Evolutionary conservation across 352 stramenopile species (phyloP), one percentile per base, ranked within the genome.

Genomic region (Phytopythium kandeliae): DNA sequence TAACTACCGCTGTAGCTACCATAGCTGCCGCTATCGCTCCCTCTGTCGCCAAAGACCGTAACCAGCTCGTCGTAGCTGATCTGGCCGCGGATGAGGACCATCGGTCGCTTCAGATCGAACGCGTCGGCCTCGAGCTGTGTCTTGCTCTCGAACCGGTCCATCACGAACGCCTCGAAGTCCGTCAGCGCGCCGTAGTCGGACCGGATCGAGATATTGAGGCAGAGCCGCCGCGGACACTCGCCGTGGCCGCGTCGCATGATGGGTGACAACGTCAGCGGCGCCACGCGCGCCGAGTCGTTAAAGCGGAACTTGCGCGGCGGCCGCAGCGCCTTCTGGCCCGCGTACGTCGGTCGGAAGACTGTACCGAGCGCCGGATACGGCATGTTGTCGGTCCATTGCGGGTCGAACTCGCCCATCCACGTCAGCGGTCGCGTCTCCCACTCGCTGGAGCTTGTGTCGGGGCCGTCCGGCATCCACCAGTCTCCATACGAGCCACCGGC

Each of bases 101-200:
- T 44, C 4, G 36, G 35, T 0, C 48, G 21, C 9, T 34, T 15
- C 8, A 38, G n/a, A 2, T 38, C 24, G 25, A 54, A 47, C 16
- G 15, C 22, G 4, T 54, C 48, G 4, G 21, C 28, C 5, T 16
- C 21, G 16, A 54, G 48, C 30, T 57, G 38, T 15, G 25, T 42
- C 52, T 57, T 64, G 57, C 45, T 60, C 52, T 75, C 66, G 42
- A 62, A 66, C 24, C 66, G 66, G 38, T 75, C 66, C 31, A 75
- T 26, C 42, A 69, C 60, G 42, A 75, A 71, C 25, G 59, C 62
- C 25, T 75, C 66, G 37, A 75, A 72, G 24, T 57, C 55, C 24
- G 50, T 64, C 50, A 69, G 55, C 2, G 62, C 62, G n/a, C 66
- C 66, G 21, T 67, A 75, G 37, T 62, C 58, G 13, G 66, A 69